Conservation (phyloP, 306 rosid genomes). For the Spatholobus suberectus region DNA sequence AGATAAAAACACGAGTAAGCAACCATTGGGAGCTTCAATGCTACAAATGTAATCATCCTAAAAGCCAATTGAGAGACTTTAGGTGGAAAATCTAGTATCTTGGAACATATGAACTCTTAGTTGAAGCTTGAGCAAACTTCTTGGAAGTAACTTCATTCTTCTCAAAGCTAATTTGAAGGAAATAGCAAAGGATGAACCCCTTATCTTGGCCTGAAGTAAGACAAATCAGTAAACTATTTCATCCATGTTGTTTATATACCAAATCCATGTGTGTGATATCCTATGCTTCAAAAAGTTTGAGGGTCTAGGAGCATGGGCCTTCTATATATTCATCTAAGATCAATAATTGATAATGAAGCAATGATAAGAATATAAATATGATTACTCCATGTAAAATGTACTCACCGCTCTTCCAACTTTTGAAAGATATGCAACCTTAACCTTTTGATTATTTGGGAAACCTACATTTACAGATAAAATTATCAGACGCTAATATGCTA, state of each 20-base stretch:
- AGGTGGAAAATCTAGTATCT: slow-evolving; percentile 68
- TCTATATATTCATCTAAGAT: neutral
- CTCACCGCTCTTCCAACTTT: slow-evolving; percentile 66
- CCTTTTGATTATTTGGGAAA: slow-evolving; percentile 54
- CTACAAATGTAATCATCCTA: slow-evolving; percentile 2
- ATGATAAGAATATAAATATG: neutral
- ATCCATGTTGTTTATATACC: neutral
- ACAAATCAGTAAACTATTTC: neutral
- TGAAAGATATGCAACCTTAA: slow-evolving; percentile 64
- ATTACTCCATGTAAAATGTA: slow-evolving; percentile 29
- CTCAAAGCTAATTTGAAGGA: slow-evolving; percentile 57
- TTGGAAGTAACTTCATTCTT: slow-evolving; percentile 59
- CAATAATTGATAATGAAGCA: neutral
- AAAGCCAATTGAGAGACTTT: slow-evolving; percentile 55
- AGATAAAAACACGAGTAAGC: slow-evolving; percentile 10
- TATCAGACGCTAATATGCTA: slow-evolving; percentile 20
- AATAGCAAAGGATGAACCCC: slow-evolving; percentile 61
- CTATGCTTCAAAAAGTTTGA: neutral
- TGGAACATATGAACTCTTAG: slow-evolving; percentile 54
- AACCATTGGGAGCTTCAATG: slow-evolving; percentile 30
- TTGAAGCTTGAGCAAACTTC: slow-evolving; percentile 59
- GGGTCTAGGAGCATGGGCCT: neutral
- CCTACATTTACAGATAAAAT: slow-evolving; percentile 48
- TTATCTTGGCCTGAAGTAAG: slow-evolving; percentile 65
- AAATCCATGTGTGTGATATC: neutral